Evolutionary conservation across 306 rosid genomes (phyloP).

Genomic region (Purshia tridentata): DNA sequence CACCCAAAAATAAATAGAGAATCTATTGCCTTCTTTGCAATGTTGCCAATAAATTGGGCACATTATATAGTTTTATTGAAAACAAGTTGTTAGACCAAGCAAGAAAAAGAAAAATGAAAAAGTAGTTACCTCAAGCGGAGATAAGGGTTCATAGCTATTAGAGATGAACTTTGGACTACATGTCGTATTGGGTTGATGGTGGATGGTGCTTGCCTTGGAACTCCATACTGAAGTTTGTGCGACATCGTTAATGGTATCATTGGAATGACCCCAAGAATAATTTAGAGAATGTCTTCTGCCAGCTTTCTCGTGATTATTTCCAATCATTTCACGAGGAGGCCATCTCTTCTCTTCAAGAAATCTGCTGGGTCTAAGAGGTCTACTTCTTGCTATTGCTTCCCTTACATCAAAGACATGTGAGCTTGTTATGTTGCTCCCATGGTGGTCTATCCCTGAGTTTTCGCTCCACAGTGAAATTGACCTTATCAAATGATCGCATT

Average conservation of each 20-base stretch:
- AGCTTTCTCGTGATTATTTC: constrained; percentile 16
- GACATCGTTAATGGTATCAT: not conserved
- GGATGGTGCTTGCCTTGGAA: constrained; percentile 18
- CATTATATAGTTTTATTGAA: too few relatives aligned
- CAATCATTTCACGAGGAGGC: constrained; percentile 25
- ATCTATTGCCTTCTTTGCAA: too few relatives aligned
- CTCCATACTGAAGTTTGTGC: constrained; percentile 36
- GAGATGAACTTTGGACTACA: constrained; percentile 22
- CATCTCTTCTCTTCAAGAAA: constrained; percentile 40
- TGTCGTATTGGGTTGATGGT: constrained; percentile 25
- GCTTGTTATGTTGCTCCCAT: constrained; percentile 2
- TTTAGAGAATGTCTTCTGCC: constrained; percentile 15
- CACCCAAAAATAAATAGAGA: too few relatives aligned
- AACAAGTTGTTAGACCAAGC: too few relatives aligned
- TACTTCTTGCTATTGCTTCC: constrained; percentile 23
- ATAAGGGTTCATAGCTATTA: not conserved
- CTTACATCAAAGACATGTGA: constrained; percentile 10
- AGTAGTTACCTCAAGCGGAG: constrained; percentile 21
- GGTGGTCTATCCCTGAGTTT: constrained; percentile 6
- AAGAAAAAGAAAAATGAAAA: too few relatives aligned
- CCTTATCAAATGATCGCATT: not conserved
- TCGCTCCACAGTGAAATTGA: constrained; percentile 10
- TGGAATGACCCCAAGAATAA: constrained; percentile 21
- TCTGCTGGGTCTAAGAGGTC: constrained; percentile 23
- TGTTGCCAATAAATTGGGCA: not conserved